Percentiles rank a stretch among this genome's conserved stretches.
Evolutionary conservation across 1,139 yeast species (phyloP).

Genomic region (Kodamaea ohmeri): DNA sequence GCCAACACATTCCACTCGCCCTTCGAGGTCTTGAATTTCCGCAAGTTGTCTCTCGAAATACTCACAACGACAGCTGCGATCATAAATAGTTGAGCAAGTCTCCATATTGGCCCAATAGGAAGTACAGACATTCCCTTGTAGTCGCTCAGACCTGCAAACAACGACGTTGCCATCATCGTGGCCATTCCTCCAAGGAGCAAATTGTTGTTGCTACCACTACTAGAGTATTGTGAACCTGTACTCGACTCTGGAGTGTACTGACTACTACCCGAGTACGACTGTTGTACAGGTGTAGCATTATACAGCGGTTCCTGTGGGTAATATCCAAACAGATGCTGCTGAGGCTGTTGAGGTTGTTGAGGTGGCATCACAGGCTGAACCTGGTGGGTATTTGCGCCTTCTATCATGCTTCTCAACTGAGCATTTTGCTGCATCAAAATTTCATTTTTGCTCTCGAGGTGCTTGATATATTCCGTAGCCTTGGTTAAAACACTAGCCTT

Average conservation of each 20-base stretch:
- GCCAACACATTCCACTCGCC: slow-evolving; percentile 23
- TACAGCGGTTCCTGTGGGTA: slow-evolving; percentile 22
- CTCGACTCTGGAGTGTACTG: slow-evolving; percentile 9
- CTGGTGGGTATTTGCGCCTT: slow-evolving; percentile 15
- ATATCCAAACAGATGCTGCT: slow-evolving; percentile 20
- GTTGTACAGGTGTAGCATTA: slow-evolving; percentile 24
- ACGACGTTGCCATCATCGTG: slow-evolving; percentile 49
- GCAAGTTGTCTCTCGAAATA: neutral
- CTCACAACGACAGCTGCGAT: neutral
- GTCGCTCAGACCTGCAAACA: slow-evolving; percentile 32
- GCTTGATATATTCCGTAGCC: slow-evolving; percentile 87
- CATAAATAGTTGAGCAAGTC: slow-evolving; percentile 3
- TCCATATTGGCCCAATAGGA: slow-evolving; percentile 7
- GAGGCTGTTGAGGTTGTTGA: slow-evolving; percentile 9
- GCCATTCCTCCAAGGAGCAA: slow-evolving; percentile 56
- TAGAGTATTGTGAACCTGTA: slow-evolving; percentile 16
- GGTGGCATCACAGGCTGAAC: slow-evolving; percentile 6
- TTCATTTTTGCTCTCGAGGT: slow-evolving; percentile 70
- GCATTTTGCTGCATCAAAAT: slow-evolving; percentile 53
- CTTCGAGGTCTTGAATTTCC: slow-evolving; percentile 11
- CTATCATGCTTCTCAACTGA: slow-evolving; percentile 42
- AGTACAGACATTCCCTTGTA: slow-evolving; percentile 29
- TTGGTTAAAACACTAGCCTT: slow-evolving; percentile 86
- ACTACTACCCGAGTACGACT: slow-evolving; percentile 14
- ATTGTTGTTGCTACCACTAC: slow-evolving; percentile 23